Evolutionary conservation across 2,329 filamentous ascomycete species (phyloP), one percentile per base, ranked within the genome.

Genomic region (Seiridium unicorne): DNA sequence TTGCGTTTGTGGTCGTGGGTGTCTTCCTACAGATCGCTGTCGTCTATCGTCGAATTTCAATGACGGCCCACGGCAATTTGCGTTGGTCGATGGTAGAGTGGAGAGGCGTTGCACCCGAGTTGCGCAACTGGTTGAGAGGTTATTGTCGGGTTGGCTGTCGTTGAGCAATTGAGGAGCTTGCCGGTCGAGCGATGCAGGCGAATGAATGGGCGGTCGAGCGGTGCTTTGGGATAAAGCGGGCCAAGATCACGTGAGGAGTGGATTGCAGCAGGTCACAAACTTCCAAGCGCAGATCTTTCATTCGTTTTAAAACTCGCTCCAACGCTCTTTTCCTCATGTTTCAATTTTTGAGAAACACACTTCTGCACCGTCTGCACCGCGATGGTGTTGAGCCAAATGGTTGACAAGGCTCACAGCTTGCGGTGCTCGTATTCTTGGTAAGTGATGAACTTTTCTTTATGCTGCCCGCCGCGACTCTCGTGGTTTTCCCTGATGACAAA

Each of bases 401-500:
- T 26, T 26, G 18, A 26, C 47, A 4, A 11, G 11, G 18, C 47
- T 49, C 47, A 49, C 47, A 49, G 47, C 8, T 36, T 2, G 18
- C 18, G 18, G 18, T 26, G 18, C 11, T 3, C 7, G 18, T 18
- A 5, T n/a, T 38, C 35, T 42, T 34, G 36, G 51, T 55, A 55
- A 55, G 51, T 55, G 2, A 11, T 38, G 3, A 7, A 8, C 4
- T 18, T 7, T 55, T 42, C 18, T 32, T 26, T 44, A 4, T 3
- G 11, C 36, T 26, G 7, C 26, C 36, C n/a, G 10, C 40, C 18
- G 11, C 34, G 18, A 11, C 34, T 34, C 38, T 31, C 51, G 51
- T 44, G 51, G 51, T 31, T 51, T 56, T 60, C 49, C 31, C 76
- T 85, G 84, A 87, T 87, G 84, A 87, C 75, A 77, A 73, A 77